These are phyloP conservation scores for Phyllosticta citrichinensis DNA, from an alignment of 2,329 filamentous ascomycete species.

Conservation along the genomic window DNA sequence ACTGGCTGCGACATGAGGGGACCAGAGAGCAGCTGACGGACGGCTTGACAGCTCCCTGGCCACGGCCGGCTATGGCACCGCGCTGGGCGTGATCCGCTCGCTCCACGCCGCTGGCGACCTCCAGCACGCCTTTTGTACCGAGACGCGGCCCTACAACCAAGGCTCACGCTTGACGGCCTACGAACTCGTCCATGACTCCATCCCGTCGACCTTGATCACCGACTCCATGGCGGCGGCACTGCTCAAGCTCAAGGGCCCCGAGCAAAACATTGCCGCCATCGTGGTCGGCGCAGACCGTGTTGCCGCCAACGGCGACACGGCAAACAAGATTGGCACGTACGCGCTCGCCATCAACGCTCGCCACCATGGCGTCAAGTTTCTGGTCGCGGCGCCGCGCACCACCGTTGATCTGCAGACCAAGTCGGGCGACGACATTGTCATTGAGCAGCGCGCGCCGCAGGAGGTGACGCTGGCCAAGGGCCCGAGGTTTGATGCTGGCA, in stretches of 20 bases:
- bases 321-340: conserved; percentile 98
- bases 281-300: conserved; percentile 93
- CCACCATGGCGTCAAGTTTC: conserved; percentile 82
- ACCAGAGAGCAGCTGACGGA: conserved; percentile 1
- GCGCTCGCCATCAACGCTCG: conserved; percentile 80
- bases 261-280: conserved; percentile 68
- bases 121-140: conserved; percentile 85
- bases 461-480: conserved; percentile 83
- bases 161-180: conserved; percentile 90
- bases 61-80: conserved; percentile 95
- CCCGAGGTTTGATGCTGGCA: conserved; percentile 55
- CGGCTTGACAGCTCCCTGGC: conserved; percentile 59
- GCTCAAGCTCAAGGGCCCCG: conserved; percentile 51
- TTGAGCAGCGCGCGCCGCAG: conserved; percentile 72
- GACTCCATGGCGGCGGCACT: conserved; percentile 94
- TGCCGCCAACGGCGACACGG: conserved; percentile 91
- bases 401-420: conserved; percentile 80
- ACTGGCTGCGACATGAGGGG: conserved; percentile 15
- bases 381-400: conserved; percentile 89
- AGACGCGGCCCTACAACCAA: conserved; percentile 96
- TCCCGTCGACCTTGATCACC: conserved; percentile 84
- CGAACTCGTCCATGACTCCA: conserved; percentile 87
- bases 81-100: conserved; percentile 84
- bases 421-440: conserved; percentile 70
- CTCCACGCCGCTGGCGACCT: conserved; percentile 58